These are phyloP conservation scores for Hura crepitans DNA, from an alignment of 441 rosid genomes.

Conservation along the genomic window DNA sequence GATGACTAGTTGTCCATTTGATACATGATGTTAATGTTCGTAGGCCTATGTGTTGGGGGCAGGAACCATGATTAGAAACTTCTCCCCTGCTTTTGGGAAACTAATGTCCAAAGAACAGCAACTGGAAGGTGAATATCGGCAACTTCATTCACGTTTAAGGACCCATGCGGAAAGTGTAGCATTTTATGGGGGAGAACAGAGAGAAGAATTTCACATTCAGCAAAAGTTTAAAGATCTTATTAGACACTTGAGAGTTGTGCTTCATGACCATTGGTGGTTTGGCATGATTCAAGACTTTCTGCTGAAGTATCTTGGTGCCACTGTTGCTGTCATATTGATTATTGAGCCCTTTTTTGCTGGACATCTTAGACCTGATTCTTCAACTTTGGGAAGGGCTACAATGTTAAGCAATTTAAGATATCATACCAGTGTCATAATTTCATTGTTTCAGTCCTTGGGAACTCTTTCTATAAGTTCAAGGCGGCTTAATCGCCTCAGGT, in stretches of 20 bases:
- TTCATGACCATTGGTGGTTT: constrained; percentile 99
- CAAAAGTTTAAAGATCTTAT: constrained; percentile 74
- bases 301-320: constrained; percentile 97
- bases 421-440: constrained; percentile 93
- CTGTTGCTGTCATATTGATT: constrained; percentile 88
- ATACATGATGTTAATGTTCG: constrained; percentile 27
- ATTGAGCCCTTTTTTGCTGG: constrained; percentile 98
- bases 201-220: constrained; percentile 92
- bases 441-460: constrained; percentile 93
- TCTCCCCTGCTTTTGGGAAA: constrained; percentile 96
- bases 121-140: constrained; percentile 95
- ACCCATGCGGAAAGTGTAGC: constrained; percentile 99
- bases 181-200: constrained; percentile 90
- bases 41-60: constrained; percentile 96
- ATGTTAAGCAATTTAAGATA: constrained; percentile 99
- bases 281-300: constrained; percentile 99
- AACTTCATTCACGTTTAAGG: constrained; percentile 96
- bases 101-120: constrained; percentile 94
- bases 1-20: constrained; percentile 17
- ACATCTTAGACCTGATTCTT: constrained; percentile 77
- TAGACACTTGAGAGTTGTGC: constrained; percentile 70
- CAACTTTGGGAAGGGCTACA: constrained; percentile 93
- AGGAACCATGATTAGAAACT: constrained; percentile 78
- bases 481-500: constrained; percentile 95
- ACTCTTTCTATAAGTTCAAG: constrained; percentile 95